Evolutionary conservation across 495 filamentous ascomycete genomes (phyloP), one percentile per base, ranked within the genome.

Genomic region (Hyaloscypha finlandica): DNA sequence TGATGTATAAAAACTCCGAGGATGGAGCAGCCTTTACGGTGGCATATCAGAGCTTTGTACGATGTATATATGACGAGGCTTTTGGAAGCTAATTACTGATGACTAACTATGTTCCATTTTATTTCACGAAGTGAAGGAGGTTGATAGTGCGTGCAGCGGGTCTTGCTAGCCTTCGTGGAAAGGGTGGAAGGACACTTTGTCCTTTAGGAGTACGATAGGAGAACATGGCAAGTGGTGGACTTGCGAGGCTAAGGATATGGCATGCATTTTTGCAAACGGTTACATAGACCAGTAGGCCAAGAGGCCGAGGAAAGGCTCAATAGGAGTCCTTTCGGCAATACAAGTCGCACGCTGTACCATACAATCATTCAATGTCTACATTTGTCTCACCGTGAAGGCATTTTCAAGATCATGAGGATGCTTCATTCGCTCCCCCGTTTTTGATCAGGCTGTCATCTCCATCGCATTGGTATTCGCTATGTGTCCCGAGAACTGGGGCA

Each of bases 131-230:
- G 22, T 20, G 19, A 8, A 8, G 22, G 8, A 56, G 25, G 25
- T 56, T 6, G 20, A 29, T 32, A 9, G 53, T 32, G 32, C 48
- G 37, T 56, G 63, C 55, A 59, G 63, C 63, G 37, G 35, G 63
- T 59, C 63, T 65, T 65, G 63, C 63, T 59, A 42, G 6, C 35
- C 54, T 51, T 51, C 51, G 8, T 59, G 5, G 5, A 33, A 37
- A 33, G 22, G 55, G 55, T 16, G 33, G n/a, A 20, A 42, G 14
- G 19, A 45, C 5, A 4, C 22, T 31, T 11, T 8, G 6, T 22
- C 9, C 59, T 20, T 30, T 48, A 29, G 33, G 59, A 48, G 1
- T 25, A 9, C 20, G 19, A 37, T 12, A 59, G 6, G n/a, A 37
- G 32, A 31, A 6, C 31, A 31, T 14, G 30, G 4, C 30, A 31